phyloP scores from a whole-genome alignment of 2,329 filamentous ascomycete species.

The Paracoccidioides lutzii region DNA sequence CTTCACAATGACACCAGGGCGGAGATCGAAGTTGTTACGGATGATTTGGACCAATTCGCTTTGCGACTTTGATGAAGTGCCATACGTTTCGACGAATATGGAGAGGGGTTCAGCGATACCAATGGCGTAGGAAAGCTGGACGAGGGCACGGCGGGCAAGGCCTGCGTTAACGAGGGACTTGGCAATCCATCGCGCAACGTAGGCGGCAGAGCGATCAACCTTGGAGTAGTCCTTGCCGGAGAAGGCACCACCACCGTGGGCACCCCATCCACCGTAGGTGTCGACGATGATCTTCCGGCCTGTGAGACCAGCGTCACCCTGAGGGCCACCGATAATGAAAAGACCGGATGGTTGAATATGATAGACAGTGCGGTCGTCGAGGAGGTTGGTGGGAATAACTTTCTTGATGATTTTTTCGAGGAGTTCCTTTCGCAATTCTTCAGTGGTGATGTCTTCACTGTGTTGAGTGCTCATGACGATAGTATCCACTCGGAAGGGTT shows the following conservation, averaged over 20 bases:
- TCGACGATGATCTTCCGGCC: conserved; percentile 99
- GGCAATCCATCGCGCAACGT: conserved; percentile 95
- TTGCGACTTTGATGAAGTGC: conserved; percentile 77
- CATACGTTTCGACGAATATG: conserved; percentile 95
- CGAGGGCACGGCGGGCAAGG: conserved; percentile 81
- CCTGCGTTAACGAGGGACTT: conserved; percentile 89
- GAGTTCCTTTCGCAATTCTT: conserved; percentile 87
- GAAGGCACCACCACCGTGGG: conserved; percentile 99
- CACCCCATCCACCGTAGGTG: conserved; percentile 99
- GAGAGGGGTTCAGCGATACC: conserved; percentile 96
- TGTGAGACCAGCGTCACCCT: conserved; percentile 96
- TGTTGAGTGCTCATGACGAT: conserved; percentile 96
- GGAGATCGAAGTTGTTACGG: conserved; percentile 89
- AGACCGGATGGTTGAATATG: conserved; percentile 97
- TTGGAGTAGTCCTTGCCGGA: conserved; percentile 99
- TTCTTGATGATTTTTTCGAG: conserved; percentile 94
- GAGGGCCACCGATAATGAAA: conserved; percentile 98
- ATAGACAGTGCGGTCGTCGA: conserved; percentile 89
- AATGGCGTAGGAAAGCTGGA: conserved; percentile 98
- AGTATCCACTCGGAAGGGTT: conserved; percentile 87
- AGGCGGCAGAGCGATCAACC: conserved; percentile 96
- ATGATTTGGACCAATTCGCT: conserved; percentile 94
- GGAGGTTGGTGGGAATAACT: conserved; percentile 82
- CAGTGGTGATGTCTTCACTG: conserved; percentile 73
- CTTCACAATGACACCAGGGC: conserved; percentile 96